Base-by-base conservation (phyloP, 192 early-diverging fungal genomes). In the Piromyces sp. region DNA sequence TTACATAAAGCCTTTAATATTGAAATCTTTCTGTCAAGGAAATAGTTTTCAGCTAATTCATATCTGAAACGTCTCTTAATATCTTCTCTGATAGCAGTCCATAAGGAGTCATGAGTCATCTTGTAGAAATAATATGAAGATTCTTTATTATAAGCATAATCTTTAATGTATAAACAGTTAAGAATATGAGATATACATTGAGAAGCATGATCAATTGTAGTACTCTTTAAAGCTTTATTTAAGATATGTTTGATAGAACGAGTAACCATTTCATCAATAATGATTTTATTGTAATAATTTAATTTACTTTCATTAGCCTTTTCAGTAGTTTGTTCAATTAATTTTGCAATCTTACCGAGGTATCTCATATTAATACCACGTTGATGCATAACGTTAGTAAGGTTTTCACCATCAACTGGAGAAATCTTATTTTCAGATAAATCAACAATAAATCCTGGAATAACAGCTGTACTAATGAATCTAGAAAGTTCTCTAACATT, bases 341-440 rank as follows among this genome's bases (percentile, higher is more conserved):
- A 82, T 42, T 87, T 80, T 28, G 91, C 91, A 7, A 97, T 89
- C 78, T 86, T 89, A 14, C 96, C 97, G 29, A 99, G 89, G 83
- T 97, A 98, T 33, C 97, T 92, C 95, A 98, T 97, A 86, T 98
- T 97, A 87, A 99, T 93, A 82, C 97, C 97, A 42, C 95, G 95
- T 79, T 91, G 93, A 87, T 99, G 97, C 89, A 99, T 92, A 11
- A 91, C 87, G 81, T 87, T 89, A 16, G 92, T 92, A n/a, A 99
- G 87, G 19, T 91, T 87, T 68, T 89, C 89, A 68, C 93, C 92
- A 86, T 95, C 95, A 28, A 94, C 84, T 30, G 96, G 97, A 3
- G 93, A 92, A 22, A 89, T 89, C 26, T 88, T 83, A 86, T 93
- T 93, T n/a, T 91, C 87, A 11, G 87, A 88, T 84, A 84, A 95